Evolutionary conservation across 2,329 filamentous ascomycete genomes (phyloP).

Genomic region (Calonectria pteridis): DNA sequence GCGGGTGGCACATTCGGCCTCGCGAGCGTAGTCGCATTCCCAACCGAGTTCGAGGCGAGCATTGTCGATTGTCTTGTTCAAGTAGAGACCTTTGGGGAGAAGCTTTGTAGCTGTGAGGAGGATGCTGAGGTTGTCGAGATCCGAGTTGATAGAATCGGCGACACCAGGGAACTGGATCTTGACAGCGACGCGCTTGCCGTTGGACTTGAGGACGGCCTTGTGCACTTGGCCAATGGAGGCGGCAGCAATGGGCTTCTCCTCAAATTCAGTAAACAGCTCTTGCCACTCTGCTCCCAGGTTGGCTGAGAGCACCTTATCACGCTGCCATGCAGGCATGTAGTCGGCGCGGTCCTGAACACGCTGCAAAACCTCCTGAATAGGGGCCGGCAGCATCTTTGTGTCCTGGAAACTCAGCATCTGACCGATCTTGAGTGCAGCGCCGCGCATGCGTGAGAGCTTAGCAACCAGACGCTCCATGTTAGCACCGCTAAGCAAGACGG

Average conservation of each 20-base stretch:
- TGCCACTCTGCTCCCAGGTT: slow-evolving; percentile 91
- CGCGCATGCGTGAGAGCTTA: slow-evolving; percentile 95
- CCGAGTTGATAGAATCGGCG: slow-evolving; percentile 94
- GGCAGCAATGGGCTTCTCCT: slow-evolving; percentile 92
- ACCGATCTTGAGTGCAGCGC: slow-evolving; percentile 94
- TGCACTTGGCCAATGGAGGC: slow-evolving; percentile 98
- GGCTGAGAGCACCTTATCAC: slow-evolving; percentile 82
- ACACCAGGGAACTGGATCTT: slow-evolving; percentile 99
- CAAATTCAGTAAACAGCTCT: slow-evolving; percentile 84
- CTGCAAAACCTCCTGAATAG: slow-evolving; percentile 90
- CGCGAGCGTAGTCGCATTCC: slow-evolving; percentile 96
- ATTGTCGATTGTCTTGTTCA: slow-evolving; percentile 98
- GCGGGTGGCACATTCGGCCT: slow-evolving; percentile 82
- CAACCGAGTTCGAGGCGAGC: slow-evolving; percentile 91
- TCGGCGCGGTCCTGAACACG: slow-evolving; percentile 96
- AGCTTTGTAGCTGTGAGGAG: slow-evolving; percentile 91
- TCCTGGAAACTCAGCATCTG: slow-evolving; percentile 99
- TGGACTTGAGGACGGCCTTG: slow-evolving; percentile 82
- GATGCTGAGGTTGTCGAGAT: slow-evolving; percentile 92
- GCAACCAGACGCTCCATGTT: slow-evolving; percentile 96
- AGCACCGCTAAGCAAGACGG: slow-evolving; percentile 85
- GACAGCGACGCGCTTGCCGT: slow-evolving; percentile 83
- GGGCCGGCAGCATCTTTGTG: slow-evolving; percentile 89
- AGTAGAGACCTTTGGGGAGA: slow-evolving; percentile 90
- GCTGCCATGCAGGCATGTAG: slow-evolving; percentile 96